A percentile compares a stretch with the other conserved stretches of the same genome.
Conservation (phyloP, 2,329 filamentous ascomycete genomes). For the Fusarium verrucosum region DNA sequence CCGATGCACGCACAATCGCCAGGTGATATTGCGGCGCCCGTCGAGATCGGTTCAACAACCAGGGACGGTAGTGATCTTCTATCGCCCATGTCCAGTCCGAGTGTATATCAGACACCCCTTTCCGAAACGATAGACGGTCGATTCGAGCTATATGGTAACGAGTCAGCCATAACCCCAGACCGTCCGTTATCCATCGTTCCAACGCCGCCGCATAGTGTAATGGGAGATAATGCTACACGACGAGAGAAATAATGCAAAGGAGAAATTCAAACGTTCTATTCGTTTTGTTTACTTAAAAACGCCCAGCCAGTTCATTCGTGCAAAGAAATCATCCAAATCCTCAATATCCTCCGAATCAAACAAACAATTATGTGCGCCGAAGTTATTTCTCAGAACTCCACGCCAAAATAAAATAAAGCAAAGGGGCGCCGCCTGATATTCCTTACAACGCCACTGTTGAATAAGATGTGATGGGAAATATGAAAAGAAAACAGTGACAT, state of each 20-base stretch:
- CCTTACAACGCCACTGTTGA: slow-evolving; percentile 30
- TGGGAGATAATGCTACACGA: slow-evolving; percentile 11
- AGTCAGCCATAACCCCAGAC: slow-evolving; percentile 19
- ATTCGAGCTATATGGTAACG: slow-evolving; percentile 58
- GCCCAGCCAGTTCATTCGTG: slow-evolving; percentile 43
- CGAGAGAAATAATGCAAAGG: slow-evolving; percentile 14
- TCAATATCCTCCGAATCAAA: slow-evolving; percentile 31
- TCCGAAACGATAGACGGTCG: slow-evolving; percentile 47
- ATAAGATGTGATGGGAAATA: slow-evolving; percentile 1
- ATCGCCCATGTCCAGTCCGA: slow-evolving; percentile 35
- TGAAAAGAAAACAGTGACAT: background rate
- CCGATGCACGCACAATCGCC: slow-evolving; percentile 57
- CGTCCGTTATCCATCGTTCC: slow-evolving; percentile 39
- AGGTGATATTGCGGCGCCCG: slow-evolving; percentile 60
- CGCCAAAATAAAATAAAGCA: slow-evolving; percentile 23
- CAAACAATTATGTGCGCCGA: slow-evolving; percentile 33
- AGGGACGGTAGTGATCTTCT: slow-evolving; percentile 25
- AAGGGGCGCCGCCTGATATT: slow-evolving; percentile 24
- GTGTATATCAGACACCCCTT: slow-evolving; percentile 34
- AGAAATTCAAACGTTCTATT: slow-evolving; percentile 19
- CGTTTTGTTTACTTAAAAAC: slow-evolving; percentile 42
- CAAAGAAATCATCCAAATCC: slow-evolving; percentile 39
- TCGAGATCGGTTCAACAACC: slow-evolving; percentile 61
- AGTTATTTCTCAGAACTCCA: slow-evolving; percentile 40
- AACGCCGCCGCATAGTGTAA: slow-evolving; percentile 39